These are phyloP conservation scores for Magnusiomyces tetraspermus DNA, from an alignment of 1,139 yeast genomes.

Conservation along the genomic window DNA sequence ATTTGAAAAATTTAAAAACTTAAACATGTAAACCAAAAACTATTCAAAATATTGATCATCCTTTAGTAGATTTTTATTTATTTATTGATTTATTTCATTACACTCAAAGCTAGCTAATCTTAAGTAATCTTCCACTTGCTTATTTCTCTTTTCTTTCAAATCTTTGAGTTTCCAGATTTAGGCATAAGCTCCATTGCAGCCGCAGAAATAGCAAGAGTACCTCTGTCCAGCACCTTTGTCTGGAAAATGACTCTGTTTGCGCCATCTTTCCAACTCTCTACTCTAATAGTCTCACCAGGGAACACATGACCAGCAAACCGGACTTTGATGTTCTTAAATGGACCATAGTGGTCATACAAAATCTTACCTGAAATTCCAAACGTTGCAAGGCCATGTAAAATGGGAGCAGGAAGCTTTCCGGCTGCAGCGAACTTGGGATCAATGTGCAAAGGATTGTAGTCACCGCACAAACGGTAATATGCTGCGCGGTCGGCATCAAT, in stretches of 20 bases:
- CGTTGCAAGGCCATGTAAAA: conserved; percentile 85
- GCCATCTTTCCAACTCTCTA: conserved; percentile 79
- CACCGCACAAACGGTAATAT: conserved; percentile 84
- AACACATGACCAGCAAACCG: conserved; percentile 87
- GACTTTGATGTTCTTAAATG: conserved; percentile 76
- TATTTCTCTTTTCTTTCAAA: conserved; percentile 16
- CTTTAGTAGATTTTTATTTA: no score
- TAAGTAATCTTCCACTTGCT: no score
- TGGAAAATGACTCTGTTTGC: conserved; percentile 68
- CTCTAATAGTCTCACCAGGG: conserved; percentile 90
- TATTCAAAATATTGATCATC: no score
- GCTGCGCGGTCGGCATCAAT: conserved; percentile 79
- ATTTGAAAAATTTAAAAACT: no score
- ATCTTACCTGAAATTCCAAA: conserved; percentile 76
- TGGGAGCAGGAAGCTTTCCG: conserved; percentile 79
- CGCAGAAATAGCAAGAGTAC: conserved; percentile 68
- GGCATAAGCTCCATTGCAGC: conserved; percentile 66
- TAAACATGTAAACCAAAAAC: no score
- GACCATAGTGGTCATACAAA: conserved; percentile 71
- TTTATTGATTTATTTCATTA: no score
- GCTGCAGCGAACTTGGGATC: conserved; percentile 87
- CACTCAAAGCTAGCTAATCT: no score
- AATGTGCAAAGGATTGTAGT: conserved; percentile 89
- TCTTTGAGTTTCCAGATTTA: conserved; percentile 20
- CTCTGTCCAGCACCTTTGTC: conserved; percentile 72